These are phyloP conservation scores for Globisporangium mamillatum DNA, from an alignment of 352 stramenopile species.

Conservation along the genomic window DNA sequence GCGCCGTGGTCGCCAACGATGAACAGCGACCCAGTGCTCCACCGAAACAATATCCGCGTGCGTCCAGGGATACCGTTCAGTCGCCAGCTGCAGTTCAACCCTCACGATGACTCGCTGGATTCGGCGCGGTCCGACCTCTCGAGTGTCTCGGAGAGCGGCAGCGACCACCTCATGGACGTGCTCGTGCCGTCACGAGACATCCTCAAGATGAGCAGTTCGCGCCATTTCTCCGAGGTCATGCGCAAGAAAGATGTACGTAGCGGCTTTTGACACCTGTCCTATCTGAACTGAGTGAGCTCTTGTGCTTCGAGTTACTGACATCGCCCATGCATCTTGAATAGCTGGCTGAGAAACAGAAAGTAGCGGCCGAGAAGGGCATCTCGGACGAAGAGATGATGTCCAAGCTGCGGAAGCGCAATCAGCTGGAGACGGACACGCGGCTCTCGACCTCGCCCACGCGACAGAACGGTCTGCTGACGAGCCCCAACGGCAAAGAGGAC, in stretches of 20 bases:
- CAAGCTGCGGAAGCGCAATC: slow-evolving; percentile 73
- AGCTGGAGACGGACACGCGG: slow-evolving; percentile 61
- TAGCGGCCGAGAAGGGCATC: slow-evolving; percentile 75
- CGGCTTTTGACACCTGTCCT: no score
- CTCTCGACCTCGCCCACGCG: slow-evolving; percentile 63
- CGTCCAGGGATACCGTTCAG: slow-evolving; percentile 14
- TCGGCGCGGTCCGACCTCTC: slow-evolving; percentile 58
- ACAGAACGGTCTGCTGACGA: slow-evolving; percentile 32
- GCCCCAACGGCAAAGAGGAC: slow-evolving; percentile 30
- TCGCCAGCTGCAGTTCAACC: slow-evolving; percentile 21
- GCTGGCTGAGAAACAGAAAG: slow-evolving; percentile 71
- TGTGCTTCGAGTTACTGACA: background rate
- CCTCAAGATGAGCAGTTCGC: slow-evolving; percentile 85
- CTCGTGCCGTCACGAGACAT: slow-evolving; percentile 76
- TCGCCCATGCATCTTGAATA: slow-evolving; percentile 18
- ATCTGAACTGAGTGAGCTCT: background rate
- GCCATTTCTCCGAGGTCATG: slow-evolving; percentile 75
- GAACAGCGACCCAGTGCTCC: slow-evolving; percentile 73
- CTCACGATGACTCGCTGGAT: slow-evolving; percentile 30
- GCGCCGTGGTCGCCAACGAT: slow-evolving; percentile 54
- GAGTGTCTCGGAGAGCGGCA: slow-evolving; percentile 22
- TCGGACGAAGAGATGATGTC: slow-evolving; percentile 81
- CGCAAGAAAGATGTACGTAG: slow-evolving; percentile 73
- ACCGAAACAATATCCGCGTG: slow-evolving; percentile 80
- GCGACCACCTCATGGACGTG: slow-evolving; percentile 42